A percentile compares a stretch with the other conserved stretches of the same genome.
Conservation (phyloP, 192 early-diverging fungal species). For the Kickxella alabastrina region DNA sequence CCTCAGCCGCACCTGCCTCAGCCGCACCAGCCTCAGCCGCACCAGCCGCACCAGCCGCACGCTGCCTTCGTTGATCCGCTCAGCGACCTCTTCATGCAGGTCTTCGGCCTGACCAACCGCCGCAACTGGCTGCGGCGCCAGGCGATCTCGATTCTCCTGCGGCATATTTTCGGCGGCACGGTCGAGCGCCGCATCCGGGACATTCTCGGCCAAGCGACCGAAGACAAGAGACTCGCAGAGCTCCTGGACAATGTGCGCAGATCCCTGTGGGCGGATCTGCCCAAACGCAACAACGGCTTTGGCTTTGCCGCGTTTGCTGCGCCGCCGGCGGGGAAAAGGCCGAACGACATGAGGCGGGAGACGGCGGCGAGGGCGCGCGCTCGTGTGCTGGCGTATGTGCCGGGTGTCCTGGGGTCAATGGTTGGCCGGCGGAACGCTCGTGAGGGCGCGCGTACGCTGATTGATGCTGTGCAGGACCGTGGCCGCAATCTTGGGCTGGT, state of each 20-base stretch:
- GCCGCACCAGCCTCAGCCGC: conserved; percentile 38
- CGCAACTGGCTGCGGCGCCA: conserved; percentile 87
- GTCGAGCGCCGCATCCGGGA: conserved; percentile 70
- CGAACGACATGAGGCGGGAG: conserved; percentile 41
- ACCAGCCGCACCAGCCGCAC: conserved; percentile 31
- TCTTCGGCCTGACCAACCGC: conserved; percentile 87
- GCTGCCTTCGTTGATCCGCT: conserved; percentile 65
- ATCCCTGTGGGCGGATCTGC: conserved; percentile 31
- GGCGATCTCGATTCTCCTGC: conserved; percentile 79
- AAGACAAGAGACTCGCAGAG: conserved; percentile 22
- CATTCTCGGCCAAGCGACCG: conserved; percentile 13
- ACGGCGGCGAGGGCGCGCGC: conserved; percentile 50
- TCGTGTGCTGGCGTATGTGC: conserved; percentile 59
- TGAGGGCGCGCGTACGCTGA: conserved; percentile 65
- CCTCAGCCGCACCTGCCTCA: background rate
- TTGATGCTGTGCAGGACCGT: conserved; percentile 69
- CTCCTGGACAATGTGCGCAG: conserved; percentile 21
- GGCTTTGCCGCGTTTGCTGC: conserved; percentile 6
- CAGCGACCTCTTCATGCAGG: conserved; percentile 80
- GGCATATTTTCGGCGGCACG: conserved; percentile 82
- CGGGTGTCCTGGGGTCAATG: conserved; percentile 69
- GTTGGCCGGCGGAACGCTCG: conserved; percentile 80
- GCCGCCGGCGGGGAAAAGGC: conserved; percentile 6
- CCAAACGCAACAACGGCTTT: background rate
- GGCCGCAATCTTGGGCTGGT: conserved; percentile 77